Base-by-base conservation (phyloP, 108 stramenopile species). In the Cylindrotheca fusiformis region DNA sequence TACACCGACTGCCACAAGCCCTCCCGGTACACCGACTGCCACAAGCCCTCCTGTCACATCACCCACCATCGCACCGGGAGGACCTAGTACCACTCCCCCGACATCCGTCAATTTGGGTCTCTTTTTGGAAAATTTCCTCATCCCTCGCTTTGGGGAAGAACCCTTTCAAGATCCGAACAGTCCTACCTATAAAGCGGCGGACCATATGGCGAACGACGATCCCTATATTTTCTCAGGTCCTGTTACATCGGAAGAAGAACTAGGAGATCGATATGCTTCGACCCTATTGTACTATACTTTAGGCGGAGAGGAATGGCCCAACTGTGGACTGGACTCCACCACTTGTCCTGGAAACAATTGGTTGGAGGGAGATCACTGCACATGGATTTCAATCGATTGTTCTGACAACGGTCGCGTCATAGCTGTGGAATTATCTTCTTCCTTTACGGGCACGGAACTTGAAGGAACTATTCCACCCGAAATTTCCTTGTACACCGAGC, bases 171-270 rank as follows among this genome's bases (percentile, higher is more conserved):
- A 41, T 41, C 6, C 36, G 10, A 41, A 41, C 36, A 41, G 36
- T 14, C 60, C 71, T 4, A 71, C 75, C 49, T 76, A 72, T 45
- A 36, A 33, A 30, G 78, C 78, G 18, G 74, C 74, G 8, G 64
- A 67, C 55, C 75, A 74, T 71, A 75, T 76, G 58, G 63, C 74
- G 29, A 64, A 59, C 24, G 22, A 48, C 0, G 74, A 72, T 67
- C 32, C 58, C 4, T 45, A 23, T 14, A 41, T 41, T 41, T 41
- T 26, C 36, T 14, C 6, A 41, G 36, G 36, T 41, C 36, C 36
- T 41, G 36, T 41, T 6, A 14, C 6, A 41, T 6, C 6, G 6
- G 36, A 41, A 41, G 36, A 41, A n/a, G 29, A 20, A 4, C 54
- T 67, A 25, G 32, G 72, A 1, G 67, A 73, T 30, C 74, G 70